Evolutionary conservation across 176 grass and related monocot genomes (phyloP).

Genomic region (Oryza brachyantha): DNA sequence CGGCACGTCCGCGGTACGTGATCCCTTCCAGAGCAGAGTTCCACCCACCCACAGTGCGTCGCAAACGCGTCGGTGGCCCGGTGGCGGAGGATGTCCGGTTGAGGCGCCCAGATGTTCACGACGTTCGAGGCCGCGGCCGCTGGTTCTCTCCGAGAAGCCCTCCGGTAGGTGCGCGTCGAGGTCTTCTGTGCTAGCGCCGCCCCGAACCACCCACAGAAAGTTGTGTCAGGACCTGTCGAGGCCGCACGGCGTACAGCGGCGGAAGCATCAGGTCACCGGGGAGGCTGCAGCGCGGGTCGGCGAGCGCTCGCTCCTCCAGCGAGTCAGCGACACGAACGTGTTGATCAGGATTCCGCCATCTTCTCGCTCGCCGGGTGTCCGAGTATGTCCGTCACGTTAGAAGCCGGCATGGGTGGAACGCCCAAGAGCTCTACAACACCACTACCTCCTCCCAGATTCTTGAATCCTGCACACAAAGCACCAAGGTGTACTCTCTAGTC

Average conservation of each 20-base stretch:
- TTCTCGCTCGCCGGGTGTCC: too few species aligned
- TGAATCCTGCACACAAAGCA: too few species aligned
- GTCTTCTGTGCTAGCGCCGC: too few species aligned
- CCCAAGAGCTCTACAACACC: too few species aligned
- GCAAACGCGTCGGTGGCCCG: constrained; percentile 31
- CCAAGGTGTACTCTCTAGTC: too few species aligned
- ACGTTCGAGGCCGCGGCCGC: not conserved
- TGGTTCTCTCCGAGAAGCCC: not conserved
- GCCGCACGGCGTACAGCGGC: too few species aligned
- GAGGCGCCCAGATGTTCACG: not conserved
- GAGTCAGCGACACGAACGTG: not conserved
- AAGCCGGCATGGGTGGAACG: too few species aligned
- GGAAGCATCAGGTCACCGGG: too few species aligned
- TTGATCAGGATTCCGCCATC: not conserved
- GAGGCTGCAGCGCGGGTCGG: not conserved
- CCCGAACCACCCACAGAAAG: not conserved
- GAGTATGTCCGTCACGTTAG: too few species aligned
- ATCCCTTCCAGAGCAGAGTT: constrained; percentile 39
- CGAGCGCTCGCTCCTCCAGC: not conserved
- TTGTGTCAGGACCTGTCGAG: not conserved
- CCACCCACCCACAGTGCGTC: constrained; percentile 47
- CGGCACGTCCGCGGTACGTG: constrained; percentile 24
- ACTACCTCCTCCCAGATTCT: too few species aligned
- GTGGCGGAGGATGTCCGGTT: constrained; percentile 22
- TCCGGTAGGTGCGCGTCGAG: not conserved